phyloP scores from a whole-genome alignment of 495 filamentous ascomycete genomes.

The Hypoxylon rickii region DNA sequence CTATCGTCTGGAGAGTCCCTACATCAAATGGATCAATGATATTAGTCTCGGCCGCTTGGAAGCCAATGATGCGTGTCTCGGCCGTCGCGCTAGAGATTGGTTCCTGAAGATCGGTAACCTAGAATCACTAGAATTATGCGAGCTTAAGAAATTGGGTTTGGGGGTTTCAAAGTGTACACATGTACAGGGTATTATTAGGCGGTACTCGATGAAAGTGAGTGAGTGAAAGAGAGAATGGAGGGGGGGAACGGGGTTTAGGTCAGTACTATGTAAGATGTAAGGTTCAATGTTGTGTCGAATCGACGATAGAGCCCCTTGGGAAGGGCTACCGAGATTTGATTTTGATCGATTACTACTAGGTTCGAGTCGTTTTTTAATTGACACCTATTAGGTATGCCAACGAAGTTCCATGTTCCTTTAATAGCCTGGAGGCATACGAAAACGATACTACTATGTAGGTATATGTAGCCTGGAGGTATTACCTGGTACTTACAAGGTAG shows the following conservation, averaged over 20 bases:
- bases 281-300: background rate
- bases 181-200: background rate
- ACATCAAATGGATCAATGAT: no score
- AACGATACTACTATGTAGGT: no score
- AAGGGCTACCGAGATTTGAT: background rate
- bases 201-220: background rate
- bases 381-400: no score
- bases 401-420: no score
- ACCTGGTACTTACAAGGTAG: no score
- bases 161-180: background rate
- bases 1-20: slow-evolving; percentile 27
- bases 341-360: no score
- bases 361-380: no score
- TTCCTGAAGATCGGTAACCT: slow-evolving; percentile 32
- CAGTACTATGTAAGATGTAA: no score
- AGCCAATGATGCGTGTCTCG: slow-evolving; percentile 22
- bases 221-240: background rate
- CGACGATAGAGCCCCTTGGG: background rate
- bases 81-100: slow-evolving; percentile 23
- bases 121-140: slow-evolving; percentile 12
- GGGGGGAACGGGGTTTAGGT: no score
- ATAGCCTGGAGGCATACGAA: no score
- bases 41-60: slow-evolving; percentile 2
- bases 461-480: no score
- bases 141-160: slow-evolving; percentile 6